Base-by-base conservation (phyloP, 176 grass and related monocot species). In the Areca catechu region DNA sequence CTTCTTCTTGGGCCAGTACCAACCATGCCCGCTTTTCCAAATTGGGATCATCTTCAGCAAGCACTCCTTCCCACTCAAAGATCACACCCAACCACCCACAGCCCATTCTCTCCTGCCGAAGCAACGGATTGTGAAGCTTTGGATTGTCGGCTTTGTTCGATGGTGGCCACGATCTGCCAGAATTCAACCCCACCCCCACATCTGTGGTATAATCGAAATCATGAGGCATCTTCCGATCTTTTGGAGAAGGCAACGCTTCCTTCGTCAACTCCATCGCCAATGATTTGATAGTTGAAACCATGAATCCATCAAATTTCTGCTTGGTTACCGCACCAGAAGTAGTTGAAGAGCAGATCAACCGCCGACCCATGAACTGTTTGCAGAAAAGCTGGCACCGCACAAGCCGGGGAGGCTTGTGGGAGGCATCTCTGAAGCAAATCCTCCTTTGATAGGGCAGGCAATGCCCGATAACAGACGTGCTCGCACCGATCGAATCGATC, bases 61-160 rank as follows among this genome's bases (percentile, higher is more conserved):
- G 67, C 53, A 97, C 86, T 4, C 92, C 92, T 48, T 97, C 92
- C 83, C 74, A 97, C 74, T 97, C 92, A 9, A 97, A 88, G 67
- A 97, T 97, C 24, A 82, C 92, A 14, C 71, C 87, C 0, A 97
- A 54, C 92, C 92, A 97, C 24, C 92, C 92, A 16, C 92, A 97
- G 17, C 92, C 83, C 92, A 97, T 90, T 4, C 86, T 78, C 76
- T 97, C 78, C 0, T 81, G 83, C 1, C 86, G 83, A 10, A 84
- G 65, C 73, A 97, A 43, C 0, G 92, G 92, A 75, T 97, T 97
- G 2, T 88, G 86, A 47, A 97, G 76, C 27, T 68, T 75, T 0
- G 92, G 86, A 16, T 97, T 68, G 37, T 97, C 92, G 0, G 83
- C 86, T 66, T 62, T 69, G 80, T 90, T 97, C 25, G 62, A 49